Base-by-base conservation (phyloP, 192 early-diverging fungal genomes). In the Entrophospora sp. region DNA sequence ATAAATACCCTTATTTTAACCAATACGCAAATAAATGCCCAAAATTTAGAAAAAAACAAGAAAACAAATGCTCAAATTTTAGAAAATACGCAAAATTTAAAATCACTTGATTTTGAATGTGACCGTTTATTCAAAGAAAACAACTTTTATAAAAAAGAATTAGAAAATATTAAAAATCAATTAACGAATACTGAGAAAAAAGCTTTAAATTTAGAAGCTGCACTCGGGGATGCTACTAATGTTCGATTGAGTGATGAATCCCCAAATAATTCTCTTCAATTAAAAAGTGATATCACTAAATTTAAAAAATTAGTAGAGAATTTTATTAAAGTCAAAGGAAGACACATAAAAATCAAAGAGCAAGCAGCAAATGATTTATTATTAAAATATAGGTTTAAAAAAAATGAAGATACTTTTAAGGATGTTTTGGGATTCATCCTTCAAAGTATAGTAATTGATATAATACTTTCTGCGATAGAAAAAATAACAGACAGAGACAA, bases 311-410 rank as follows among this genome's bases (percentile, higher is more conserved):
- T 14, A 5, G 35, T 59, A 10, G 10, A 34, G 6, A 35, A 40
- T 37, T 59, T 59, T 37, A 59, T 35, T 22, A 20, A 35, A 59
- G 57, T 59, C 25, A 59, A 59, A 59, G 57, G 57, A 0, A 59
- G 30, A 59, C 8, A 34, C 30, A 16, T 40, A 12, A 16, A 18
- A 25, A 27, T 59, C 30, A 36, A 59, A 22, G 57, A 59, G 12
- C 4, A 37, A 18, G 57, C 58, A 5, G 35, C 36, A 16, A 37
- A 60, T 38, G 0, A 60, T 16, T 22, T 60, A 36, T 60, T 60
- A 30, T 3, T 6, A 5, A 20, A 60, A 25, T 60, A 60, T n/a
- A n/a, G 25, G 5, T 42, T 34, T 16, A 38, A 10, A 27, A 12
- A 18, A 25, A 60, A 22, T 5, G 9, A 25, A 16, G 27, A 24